These are phyloP conservation scores for Rasamsonia emersonii DNA, from an alignment of 2,329 filamentous ascomycete species.

Conservation along the genomic window DNA sequence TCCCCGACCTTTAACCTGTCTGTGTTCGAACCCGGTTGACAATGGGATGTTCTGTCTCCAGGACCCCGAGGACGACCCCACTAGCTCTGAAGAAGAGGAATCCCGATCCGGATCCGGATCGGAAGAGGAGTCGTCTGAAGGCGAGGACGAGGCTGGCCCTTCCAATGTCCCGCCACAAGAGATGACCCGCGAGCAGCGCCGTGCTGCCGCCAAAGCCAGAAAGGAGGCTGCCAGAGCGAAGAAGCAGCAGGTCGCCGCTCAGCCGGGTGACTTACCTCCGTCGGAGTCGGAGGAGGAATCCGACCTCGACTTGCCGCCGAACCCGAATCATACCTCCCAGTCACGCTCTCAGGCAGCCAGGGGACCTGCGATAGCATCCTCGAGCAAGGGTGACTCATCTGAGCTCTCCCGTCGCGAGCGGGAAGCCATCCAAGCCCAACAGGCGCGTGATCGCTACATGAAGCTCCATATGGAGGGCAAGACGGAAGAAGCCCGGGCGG, in stretches of 20 bases:
- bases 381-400: conserved; percentile 30
- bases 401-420: conserved; percentile 60
- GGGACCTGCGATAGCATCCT: conserved; percentile 45
- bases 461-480: conserved; percentile 91
- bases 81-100: conserved; percentile 44
- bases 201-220: conserved; percentile 76
- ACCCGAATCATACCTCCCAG: conserved; percentile 73
- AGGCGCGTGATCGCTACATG: conserved; percentile 82
- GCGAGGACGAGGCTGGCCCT: conserved; percentile 40
- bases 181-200: conserved; percentile 78
- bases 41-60: too few species aligned
- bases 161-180: conserved; percentile 37
- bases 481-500: conserved; percentile 88
- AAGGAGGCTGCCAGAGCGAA: conserved; percentile 81
- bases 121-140: conserved; percentile 40
- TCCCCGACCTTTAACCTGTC: too few species aligned
- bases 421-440: conserved; percentile 75
- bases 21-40: too few species aligned
- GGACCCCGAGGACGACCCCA: conserved; percentile 26
- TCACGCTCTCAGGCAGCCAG: conserved; percentile 62
- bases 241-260: conserved; percentile 61
- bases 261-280: conserved; percentile 78
- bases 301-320: conserved; percentile 53
- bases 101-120: conserved; percentile 38
- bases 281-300: conserved; percentile 49